phyloP scores from a whole-genome alignment of 2,329 filamentous ascomycete genomes.

The Talaromyces sp. region DNA sequence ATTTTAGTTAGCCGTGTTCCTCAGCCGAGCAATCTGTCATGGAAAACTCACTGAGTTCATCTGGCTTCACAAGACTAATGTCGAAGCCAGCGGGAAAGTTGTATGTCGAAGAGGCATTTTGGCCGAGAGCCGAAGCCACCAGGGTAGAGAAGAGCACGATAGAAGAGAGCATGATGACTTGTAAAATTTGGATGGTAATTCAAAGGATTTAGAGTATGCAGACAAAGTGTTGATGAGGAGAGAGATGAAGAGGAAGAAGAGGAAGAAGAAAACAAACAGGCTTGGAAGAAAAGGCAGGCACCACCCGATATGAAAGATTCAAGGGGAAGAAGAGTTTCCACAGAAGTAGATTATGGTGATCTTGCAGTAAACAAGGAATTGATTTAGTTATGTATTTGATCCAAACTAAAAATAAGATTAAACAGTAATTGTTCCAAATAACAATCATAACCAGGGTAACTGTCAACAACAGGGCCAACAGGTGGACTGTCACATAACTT shows the following conservation, averaged over 20 bases:
- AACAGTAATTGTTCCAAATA: background rate
- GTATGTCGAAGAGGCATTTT: conserved; percentile 46
- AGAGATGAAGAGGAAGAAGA: background rate
- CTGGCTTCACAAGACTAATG: conserved; percentile 41
- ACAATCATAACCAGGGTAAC: conserved; percentile 4
- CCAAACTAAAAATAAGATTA: too few relatives aligned
- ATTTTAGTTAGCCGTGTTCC: background rate
- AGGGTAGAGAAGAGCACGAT: conserved; percentile 51
- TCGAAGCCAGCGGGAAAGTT: conserved; percentile 47
- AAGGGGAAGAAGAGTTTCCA: too few relatives aligned
- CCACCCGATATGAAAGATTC: background rate
- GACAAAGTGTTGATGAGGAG: background rate
- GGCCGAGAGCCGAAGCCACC: conserved; percentile 45
- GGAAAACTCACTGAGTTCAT: conserved; percentile 33
- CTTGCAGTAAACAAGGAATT: too few relatives aligned
- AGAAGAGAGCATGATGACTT: conserved; percentile 52
- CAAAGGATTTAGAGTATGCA: background rate
- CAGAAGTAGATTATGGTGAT: too few relatives aligned
- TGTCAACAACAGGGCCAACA: background rate
- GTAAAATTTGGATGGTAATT: background rate
- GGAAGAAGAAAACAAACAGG: conserved; percentile 5
- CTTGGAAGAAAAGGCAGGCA: conserved; percentile 7
- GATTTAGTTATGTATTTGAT: too few relatives aligned
- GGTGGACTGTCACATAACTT: background rate
- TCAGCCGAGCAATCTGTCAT: background rate